Evolutionary conservation across 331 rosid species (phyloP), one percentile per base, ranked within the genome.

Genomic region (Acacia concinna): DNA sequence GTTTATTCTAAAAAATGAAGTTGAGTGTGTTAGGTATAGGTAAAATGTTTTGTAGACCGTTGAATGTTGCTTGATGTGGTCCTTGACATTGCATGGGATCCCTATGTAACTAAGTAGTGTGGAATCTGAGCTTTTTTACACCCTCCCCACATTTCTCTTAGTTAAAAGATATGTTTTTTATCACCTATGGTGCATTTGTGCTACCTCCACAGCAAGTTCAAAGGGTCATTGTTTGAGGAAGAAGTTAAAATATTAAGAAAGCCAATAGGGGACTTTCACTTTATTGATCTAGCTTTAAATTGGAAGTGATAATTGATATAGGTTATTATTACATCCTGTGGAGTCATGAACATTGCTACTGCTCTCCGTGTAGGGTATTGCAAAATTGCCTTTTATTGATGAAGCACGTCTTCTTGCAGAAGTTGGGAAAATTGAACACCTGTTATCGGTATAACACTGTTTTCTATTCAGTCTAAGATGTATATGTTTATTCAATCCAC

Each of bases 321-420:
- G 54, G 69, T 31, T 38, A 67, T 49, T 32, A 28, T 30, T 41
- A 4, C 18, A 15, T 28, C 76, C 27, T 17, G 25, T 31, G 64
- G 75, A 57, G 20, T 70, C 46, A 5, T 78, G 72, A 68, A 79
- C 77, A 75, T 67, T 71, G 27, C 46, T 68, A 70, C 46, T 56
- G 43, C 47, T 63, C 77, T 74, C 63, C 85, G 47, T 79, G 59
- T 68, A 96, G 99, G 99, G 99, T 70, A 86, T 96, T 84, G 99
- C 98, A n/a, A 96, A 96, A 85, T 79, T 96, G 85, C 98, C 98
- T 65, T 96, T 96, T 75, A 96, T 96, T 88, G 99, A 96, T 60
- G 99, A 96, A 89, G 76, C 8, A 40, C 94, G 99, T 23, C 97
- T 96, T 86, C 98, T 96, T 74, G 66, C 89, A 0, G 98, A 93